Conservation (phyloP, 768 basidiomycete species). For the Steccherinum ochraceum region DNA sequence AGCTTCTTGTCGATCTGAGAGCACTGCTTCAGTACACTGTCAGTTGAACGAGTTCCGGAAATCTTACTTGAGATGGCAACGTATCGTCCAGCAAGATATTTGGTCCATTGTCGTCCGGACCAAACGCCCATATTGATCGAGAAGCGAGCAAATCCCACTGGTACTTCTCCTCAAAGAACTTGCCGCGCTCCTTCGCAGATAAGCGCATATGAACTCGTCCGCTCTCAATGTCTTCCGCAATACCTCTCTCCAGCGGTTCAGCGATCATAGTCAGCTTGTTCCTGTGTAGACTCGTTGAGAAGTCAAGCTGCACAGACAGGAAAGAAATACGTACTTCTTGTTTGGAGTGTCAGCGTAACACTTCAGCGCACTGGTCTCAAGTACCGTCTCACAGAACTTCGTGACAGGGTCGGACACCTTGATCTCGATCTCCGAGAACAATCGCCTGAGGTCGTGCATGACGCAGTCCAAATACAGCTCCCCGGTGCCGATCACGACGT, state of each 20-base stretch:
- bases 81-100: constrained; percentile 96
- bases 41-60: neutral
- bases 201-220: constrained; percentile 93
- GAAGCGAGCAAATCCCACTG: constrained; percentile 98
- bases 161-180: constrained; percentile 95
- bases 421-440: constrained; percentile 99
- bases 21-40: neutral
- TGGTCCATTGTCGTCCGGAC: constrained; percentile 91
- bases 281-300: constrained; percentile 35
- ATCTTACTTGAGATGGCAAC: constrained; percentile 77
- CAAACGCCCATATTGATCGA: constrained; percentile 99
- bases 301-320: neutral
- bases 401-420: constrained; percentile 99
- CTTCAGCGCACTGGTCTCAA: constrained; percentile 96
- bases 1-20: constrained; percentile 87
- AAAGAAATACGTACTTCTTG: constrained; percentile 67
- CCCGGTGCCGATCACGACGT: constrained; percentile 94
- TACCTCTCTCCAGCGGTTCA: constrained; percentile 91
- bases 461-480: constrained; percentile 96
- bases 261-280: constrained; percentile 99
- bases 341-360: constrained; percentile 99
- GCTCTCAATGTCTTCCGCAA: constrained; percentile 94
- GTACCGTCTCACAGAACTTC: constrained; percentile 95
- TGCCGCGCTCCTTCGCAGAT: constrained; percentile 91
- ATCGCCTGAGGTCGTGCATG: constrained; percentile 86